Evolutionary conservation across 371 early-diverging fungal species (phyloP), one percentile per base, ranked within the genome.

Genomic region (Mucor plumbeus): DNA sequence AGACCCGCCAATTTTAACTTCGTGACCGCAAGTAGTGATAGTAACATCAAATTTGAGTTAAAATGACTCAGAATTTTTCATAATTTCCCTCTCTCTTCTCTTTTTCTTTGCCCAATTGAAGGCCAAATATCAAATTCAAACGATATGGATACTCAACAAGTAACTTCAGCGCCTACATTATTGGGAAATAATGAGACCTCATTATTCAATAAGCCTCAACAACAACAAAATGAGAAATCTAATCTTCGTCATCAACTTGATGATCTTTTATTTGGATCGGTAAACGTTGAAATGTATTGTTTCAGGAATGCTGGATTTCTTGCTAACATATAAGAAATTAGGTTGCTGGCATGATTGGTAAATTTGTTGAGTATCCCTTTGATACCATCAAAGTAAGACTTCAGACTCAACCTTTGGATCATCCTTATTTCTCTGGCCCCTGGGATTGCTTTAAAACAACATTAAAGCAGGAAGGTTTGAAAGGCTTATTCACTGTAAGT

Each of bases 301-400:
- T 38, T 1, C 40, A 13, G 9, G 13, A 8, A 47, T 38, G 26
- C 31, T 40, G 17, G 7, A 36, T 41, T 4, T n/a, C n/a, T n/a
- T 35, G n/a, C 19, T 53, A 21, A 33, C 53, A 39, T 41, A n/a
- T 21, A 38, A 4, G 11, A 9, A 5, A 36, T 9, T 43, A 90
- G 91, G 66, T 94, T 35, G 91, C 96, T 7, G 98, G 98, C 40
- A 89, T 96, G 78, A 84, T 90, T 47, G 96, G 95, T 72, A 97
- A 97, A 86, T 80, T 94, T 65, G 91, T 96, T 61, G 98, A 98
- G 77, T 95, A 92, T 75, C 98, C 98, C 15, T 96, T 97, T 76
- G 99, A 98, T 84, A 97, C 99, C 1, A 85, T 98, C 79, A 98
- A 98, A 70, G 97, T 97, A 26, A 89, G 97, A 9, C 87, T 97